Evolutionary conservation across 2,329 filamentous ascomycete genomes (phyloP).

Genomic region (Thelonectria rubi): DNA sequence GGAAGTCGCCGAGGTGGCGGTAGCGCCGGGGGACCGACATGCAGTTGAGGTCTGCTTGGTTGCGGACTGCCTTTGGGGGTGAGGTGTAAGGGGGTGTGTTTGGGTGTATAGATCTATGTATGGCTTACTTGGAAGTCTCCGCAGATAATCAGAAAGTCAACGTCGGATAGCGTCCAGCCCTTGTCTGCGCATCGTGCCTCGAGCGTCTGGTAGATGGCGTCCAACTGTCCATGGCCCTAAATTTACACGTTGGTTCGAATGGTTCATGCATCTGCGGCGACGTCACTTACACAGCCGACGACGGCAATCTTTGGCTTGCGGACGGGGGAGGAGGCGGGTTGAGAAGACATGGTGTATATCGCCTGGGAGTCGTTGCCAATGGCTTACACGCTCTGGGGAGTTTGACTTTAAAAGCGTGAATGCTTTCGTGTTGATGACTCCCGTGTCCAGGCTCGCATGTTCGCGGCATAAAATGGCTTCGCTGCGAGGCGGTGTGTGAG

Average conservation of each 20-base stretch:
- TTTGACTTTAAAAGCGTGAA: too few relatives aligned
- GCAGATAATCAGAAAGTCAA: slow-evolving; percentile 93
- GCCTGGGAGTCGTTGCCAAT: neutral
- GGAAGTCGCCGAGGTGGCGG: slow-evolving; percentile 87
- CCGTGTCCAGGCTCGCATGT: too few relatives aligned
- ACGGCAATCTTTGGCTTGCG: slow-evolving; percentile 24
- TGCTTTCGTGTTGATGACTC: too few relatives aligned
- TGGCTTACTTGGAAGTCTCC: slow-evolving; percentile 84
- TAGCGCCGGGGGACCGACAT: slow-evolving; percentile 91
- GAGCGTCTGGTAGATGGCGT: slow-evolving; percentile 19
- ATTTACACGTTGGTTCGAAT: neutral
- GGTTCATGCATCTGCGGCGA: too few relatives aligned
- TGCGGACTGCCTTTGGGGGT: slow-evolving; percentile 74
- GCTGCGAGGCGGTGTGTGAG: neutral
- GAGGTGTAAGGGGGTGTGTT: neutral
- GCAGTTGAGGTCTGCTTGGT: slow-evolving; percentile 83
- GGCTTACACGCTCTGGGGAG: too few relatives aligned
- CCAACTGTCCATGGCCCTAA: slow-evolving; percentile 25
- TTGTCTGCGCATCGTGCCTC: slow-evolving; percentile 16
- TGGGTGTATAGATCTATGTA: neutral
- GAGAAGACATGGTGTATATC: slow-evolving; percentile 1
- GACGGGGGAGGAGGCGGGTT: neutral
- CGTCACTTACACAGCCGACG: slow-evolving; percentile 26
- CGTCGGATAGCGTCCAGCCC: slow-evolving; percentile 49
- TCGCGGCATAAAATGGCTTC: too few relatives aligned